Conservation (phyloP, 1,139 yeast species). For the Yamadazyma triangularis region DNA sequence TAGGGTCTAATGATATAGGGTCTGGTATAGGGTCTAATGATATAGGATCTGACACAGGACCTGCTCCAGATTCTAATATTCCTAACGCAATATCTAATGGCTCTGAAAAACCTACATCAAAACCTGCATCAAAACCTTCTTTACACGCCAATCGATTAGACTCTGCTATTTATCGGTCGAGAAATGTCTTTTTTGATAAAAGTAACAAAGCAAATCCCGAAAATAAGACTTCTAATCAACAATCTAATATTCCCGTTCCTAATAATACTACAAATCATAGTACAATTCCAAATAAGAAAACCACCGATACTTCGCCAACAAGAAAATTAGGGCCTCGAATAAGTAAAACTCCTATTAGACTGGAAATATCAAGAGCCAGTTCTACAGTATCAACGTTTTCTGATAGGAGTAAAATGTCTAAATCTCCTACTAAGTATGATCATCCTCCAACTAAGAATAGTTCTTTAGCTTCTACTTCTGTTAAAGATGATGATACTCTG, state of each 20-base stretch:
- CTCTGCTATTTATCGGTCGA: conserved; percentile 13
- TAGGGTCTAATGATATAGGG: not conserved
- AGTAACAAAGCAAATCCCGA: not conserved
- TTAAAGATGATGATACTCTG: conserved; percentile 4
- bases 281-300: too few species aligned
- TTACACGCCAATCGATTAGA: conserved; percentile 6
- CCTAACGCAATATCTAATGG: not conserved
- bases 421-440: conserved; percentile 13
- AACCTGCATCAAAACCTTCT: not conserved
- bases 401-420: conserved; percentile 7
- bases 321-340: conserved; percentile 3
- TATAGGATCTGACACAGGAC: not conserved
- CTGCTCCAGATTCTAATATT: not conserved
- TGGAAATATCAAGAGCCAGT: conserved; percentile 1
- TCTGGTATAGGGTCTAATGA: not conserved
- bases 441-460: conserved; percentile 6
- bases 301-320: conserved; percentile 1
- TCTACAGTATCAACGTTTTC: conserved; percentile 5
- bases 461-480: conserved; percentile 7
- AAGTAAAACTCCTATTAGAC: conserved; percentile 7
- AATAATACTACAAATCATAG: not conserved
- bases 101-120: not conserved
- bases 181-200: conserved; percentile 12
- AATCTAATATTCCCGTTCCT: not conserved
- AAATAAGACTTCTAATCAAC: not conserved